A percentile compares a stretch with the other conserved stretches of the same genome.
phyloP scores from a whole-genome alignment of 208 protist species.

The Crithidia mellificae region DNA sequence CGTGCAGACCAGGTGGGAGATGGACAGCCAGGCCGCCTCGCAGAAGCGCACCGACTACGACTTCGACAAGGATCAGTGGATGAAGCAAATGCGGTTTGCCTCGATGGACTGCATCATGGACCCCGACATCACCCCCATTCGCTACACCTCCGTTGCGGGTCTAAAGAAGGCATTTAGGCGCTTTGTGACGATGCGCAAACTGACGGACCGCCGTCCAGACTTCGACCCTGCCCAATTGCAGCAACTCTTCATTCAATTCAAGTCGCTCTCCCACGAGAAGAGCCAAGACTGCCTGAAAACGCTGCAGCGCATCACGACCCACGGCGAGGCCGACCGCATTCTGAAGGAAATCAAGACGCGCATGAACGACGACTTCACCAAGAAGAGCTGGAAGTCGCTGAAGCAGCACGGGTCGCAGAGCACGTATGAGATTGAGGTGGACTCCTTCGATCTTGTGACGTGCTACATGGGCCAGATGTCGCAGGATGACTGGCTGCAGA shows the following conservation, averaged over 20 bases:
- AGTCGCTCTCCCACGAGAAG: slow-evolving; percentile 64
- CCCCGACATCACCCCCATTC: slow-evolving; percentile 81
- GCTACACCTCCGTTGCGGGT: slow-evolving; percentile 76
- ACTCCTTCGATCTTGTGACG: slow-evolving; percentile 82
- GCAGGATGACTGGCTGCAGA: slow-evolving; percentile 89
- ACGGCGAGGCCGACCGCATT: slow-evolving; percentile 86
- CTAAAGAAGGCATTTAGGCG: slow-evolving; percentile 74
- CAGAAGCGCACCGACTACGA: slow-evolving; percentile 90
- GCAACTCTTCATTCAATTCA: slow-evolving; percentile 76
- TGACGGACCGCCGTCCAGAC: slow-evolving; percentile 82
- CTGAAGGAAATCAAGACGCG: slow-evolving; percentile 71
- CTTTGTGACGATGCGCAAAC: slow-evolving; percentile 89
- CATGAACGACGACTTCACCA: slow-evolving; percentile 86
- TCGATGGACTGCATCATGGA: slow-evolving; percentile 94
- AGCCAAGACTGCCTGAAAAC: slow-evolving; percentile 62
- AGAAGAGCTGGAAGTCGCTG: slow-evolving; percentile 88
- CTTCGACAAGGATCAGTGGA: slow-evolving; percentile 92
- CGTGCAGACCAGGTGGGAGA: slow-evolving; percentile 83
- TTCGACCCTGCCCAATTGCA: slow-evolving; percentile 72
- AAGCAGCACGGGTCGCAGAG: slow-evolving; percentile 60
- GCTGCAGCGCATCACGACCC: slow-evolving; percentile 85
- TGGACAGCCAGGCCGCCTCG: slow-evolving; percentile 65
- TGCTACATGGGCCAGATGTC: slow-evolving; percentile 92
- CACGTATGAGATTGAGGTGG: slow-evolving; percentile 85
- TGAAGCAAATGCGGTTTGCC: slow-evolving; percentile 91